Conservation (phyloP, 345 rosid genomes). For the Nasturtium officinale region DNA sequence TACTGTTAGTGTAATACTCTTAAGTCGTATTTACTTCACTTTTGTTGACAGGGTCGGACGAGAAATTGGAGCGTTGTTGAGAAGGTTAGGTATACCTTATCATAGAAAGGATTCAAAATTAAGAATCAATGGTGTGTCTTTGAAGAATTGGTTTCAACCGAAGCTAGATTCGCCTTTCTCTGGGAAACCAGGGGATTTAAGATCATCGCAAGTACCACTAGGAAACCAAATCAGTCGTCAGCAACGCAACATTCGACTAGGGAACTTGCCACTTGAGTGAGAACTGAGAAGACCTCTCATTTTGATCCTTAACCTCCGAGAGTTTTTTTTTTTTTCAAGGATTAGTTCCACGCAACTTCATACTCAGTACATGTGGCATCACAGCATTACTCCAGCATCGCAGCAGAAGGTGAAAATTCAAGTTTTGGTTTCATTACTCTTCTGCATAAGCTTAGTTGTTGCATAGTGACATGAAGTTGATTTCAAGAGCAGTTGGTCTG, state of each 20-base stretch:
- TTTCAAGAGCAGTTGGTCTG: slow-evolving; percentile 14
- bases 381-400: slow-evolving; percentile 19
- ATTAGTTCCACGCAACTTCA: slow-evolving; percentile 32
- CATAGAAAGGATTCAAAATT: slow-evolving; percentile 77
- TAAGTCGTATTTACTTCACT: not conserved
- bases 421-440: slow-evolving; percentile 23
- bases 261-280: slow-evolving; percentile 64
- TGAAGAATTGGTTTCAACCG: slow-evolving; percentile 86
- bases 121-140: slow-evolving; percentile 70
- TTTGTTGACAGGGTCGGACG: slow-evolving; percentile 60
- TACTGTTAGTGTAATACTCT: not conserved
- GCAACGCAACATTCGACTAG: slow-evolving; percentile 77
- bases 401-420: slow-evolving; percentile 26
- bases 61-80: slow-evolving; percentile 66
- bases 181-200: slow-evolving; percentile 61
- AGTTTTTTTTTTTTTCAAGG: slow-evolving; percentile 19
- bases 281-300: slow-evolving; percentile 35
- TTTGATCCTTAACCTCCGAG: slow-evolving; percentile 38
- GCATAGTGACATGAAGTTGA: not conserved
- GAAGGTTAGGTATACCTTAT: slow-evolving; percentile 71
- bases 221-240: slow-evolving; percentile 71
- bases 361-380: slow-evolving; percentile 28
- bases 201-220: slow-evolving; percentile 51
- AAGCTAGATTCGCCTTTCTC: slow-evolving; percentile 69
- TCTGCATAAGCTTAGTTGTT: slow-evolving; percentile 22